Base-by-base conservation (phyloP, 1,284 basidiomycete species). In the Moniliophthora roreri region DNA sequence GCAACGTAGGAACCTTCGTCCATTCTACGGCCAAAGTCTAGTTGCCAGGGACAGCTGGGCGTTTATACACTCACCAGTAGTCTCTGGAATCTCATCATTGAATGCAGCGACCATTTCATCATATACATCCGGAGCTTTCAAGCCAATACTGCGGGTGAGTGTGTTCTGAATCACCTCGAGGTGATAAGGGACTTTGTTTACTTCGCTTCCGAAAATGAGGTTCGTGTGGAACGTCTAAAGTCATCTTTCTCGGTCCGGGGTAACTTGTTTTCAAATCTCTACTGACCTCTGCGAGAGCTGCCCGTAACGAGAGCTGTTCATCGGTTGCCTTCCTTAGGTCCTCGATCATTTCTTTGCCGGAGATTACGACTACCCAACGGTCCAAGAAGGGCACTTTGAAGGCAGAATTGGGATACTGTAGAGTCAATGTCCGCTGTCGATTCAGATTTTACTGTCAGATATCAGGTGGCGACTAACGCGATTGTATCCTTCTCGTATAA, bases 71-170 rank as follows among this genome's bases (percentile, higher is more conserved):
- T 40, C n/a, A 56, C 55, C 41, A 38, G 44, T 32, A 8, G 48
- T 53, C 1, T 50, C 53, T 16, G 66, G 64, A 9, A 72, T 56
- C 18, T 62, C 45, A 26, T 69, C 66, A 16, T 60, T 35, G 23
- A 75, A 73, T 0, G 72, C 63, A 16, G 49, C 34, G 8, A 59
- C 40, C 10, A 75, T 65, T 55, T 76, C 75, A 21, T 73, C 68
- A 3, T 59, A 60, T 10, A 76, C 57, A 2, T 66, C 68, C 2
- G 61, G 53, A 53, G 73, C 71, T 11, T 64, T 51, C 4, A 49
- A 55, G 13, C 49, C 61, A 10, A 75, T 53, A 48, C 67, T 70
- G 36, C 70, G 60, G 5, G 73, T 73, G 34, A 77, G 60, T 18
- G 63, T 50, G 1, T 58, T 58, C 11, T 66, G 62, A 20, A 77